Evolutionary conservation across 2,329 filamentous ascomycete genomes (phyloP).

Genomic region (Nothomitra cinnamomea): DNA sequence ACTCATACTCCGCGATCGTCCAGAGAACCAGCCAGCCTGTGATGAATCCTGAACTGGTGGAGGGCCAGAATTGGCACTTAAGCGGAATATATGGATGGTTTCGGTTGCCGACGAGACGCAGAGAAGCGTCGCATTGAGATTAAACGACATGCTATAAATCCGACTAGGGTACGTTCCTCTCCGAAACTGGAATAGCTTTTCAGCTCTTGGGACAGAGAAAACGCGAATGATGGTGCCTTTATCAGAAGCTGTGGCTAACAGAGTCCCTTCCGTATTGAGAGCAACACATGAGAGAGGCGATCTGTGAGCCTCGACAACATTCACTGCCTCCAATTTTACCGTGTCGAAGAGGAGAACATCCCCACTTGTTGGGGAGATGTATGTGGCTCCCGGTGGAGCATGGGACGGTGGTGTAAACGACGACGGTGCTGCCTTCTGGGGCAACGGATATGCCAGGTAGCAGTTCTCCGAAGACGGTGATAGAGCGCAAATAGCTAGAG

Average conservation of each 20-base stretch:
- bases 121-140: slow-evolving; percentile 77
- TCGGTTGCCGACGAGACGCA: slow-evolving; percentile 94
- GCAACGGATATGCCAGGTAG: slow-evolving; percentile 85
- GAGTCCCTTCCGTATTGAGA: slow-evolving; percentile 78
- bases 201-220: slow-evolving; percentile 76
- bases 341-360: slow-evolving; percentile 91
- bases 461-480: slow-evolving; percentile 92
- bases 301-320: slow-evolving; percentile 87
- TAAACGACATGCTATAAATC: slow-evolving; percentile 99
- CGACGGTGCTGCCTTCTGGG: slow-evolving; percentile 39
- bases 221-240: slow-evolving; percentile 96
- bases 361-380: slow-evolving; percentile 70
- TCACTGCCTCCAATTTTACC: slow-evolving; percentile 75
- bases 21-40: slow-evolving; percentile 1
- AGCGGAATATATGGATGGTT: slow-evolving; percentile 89
- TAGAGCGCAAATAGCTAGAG: slow-evolving; percentile 65
- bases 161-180: slow-evolving; percentile 87
- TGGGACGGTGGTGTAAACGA: slow-evolving; percentile 51
- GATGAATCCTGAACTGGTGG: background rate
- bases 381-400: slow-evolving; percentile 63
- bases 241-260: slow-evolving; percentile 88
- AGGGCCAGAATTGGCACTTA: slow-evolving; percentile 31
- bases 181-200: slow-evolving; percentile 92
- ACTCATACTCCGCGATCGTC: slow-evolving; percentile 10
- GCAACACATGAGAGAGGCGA: slow-evolving; percentile 81